Conservation (phyloP, 805 yeast genomes). For the Zygosaccharomyces pseudorouxii region DNA sequence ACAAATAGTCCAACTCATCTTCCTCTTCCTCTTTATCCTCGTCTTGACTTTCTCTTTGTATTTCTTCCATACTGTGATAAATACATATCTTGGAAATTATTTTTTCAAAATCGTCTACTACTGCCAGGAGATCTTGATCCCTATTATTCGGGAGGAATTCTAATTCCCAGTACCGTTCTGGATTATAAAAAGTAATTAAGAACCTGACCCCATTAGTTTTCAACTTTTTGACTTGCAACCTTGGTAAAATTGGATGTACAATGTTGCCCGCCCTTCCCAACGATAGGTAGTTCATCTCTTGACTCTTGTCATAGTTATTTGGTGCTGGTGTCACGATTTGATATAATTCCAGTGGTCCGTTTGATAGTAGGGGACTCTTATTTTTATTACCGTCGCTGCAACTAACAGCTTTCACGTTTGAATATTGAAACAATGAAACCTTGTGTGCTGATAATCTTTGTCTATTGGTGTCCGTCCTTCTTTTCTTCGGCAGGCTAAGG, state of each 20-base stretch:
- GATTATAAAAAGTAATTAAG: conserved; percentile 63
- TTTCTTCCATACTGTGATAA: conserved; percentile 6
- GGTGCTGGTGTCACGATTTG: conserved; percentile 25
- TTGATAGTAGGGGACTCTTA: conserved; percentile 18
- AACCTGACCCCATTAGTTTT: conserved; percentile 38
- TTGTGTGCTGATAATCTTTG: conserved; percentile 31
- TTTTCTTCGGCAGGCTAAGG: conserved; percentile 7
- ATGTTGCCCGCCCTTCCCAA: conserved; percentile 36
- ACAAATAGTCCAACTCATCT: conserved; percentile 26
- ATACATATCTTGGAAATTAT: conserved; percentile 28
- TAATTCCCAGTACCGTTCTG: conserved; percentile 70
- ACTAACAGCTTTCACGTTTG: conserved; percentile 24
- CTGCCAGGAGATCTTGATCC: conserved; percentile 8
- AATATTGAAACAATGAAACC: conserved; percentile 28
- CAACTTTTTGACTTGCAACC: conserved; percentile 52
- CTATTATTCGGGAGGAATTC: conserved; percentile 26
- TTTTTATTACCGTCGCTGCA: conserved; percentile 7
- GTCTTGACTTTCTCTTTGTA: too few relatives aligned
- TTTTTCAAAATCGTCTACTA: conserved; percentile 28
- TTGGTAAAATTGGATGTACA: conserved; percentile 70
- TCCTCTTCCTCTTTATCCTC: neutral
- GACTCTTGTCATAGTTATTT: conserved; percentile 15
- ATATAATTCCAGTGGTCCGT: conserved; percentile 33
- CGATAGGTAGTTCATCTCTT: conserved; percentile 29
- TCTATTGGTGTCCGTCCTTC: conserved; percentile 3